These are phyloP conservation scores for Phytophthora cactorum DNA, from an alignment of 352 stramenopile genomes.

Conservation along the genomic window DNA sequence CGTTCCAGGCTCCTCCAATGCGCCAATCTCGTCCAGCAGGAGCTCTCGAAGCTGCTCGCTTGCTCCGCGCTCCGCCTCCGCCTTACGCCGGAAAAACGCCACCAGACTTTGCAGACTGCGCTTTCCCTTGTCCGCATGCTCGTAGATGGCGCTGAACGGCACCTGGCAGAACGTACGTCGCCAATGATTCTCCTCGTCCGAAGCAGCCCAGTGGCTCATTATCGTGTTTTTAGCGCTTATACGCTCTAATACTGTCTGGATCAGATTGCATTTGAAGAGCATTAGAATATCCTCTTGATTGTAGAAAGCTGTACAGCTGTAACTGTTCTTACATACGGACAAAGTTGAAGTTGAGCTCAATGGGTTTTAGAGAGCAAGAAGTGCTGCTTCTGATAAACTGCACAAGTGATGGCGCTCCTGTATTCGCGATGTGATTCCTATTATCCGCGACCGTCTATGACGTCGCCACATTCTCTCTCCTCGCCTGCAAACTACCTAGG, in stretches of 20 bases:
- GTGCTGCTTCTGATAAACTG: constrained; percentile 7
- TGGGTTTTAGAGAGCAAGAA: constrained; percentile 7
- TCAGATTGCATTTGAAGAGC: constrained; percentile 6
- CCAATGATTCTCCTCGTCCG: constrained; percentile 85
- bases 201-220: constrained; percentile 33
- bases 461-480: constrained; percentile 16
- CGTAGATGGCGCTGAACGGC: constrained; percentile 79
- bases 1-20: constrained; percentile 72
- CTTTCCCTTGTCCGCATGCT: constrained; percentile 81
- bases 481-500: constrained; percentile 41
- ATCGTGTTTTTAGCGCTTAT: constrained; percentile 3
- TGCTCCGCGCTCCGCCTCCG: constrained; percentile 59
- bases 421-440: constrained; percentile 27
- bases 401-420: constrained; percentile 14
- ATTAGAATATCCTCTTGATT: neutral
- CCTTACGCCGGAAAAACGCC: constrained; percentile 76
- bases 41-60: constrained; percentile 71
- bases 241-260: constrained; percentile 20
- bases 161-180: constrained; percentile 90
- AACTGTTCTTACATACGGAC: neutral
- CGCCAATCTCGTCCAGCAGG: constrained; percentile 53
- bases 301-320: constrained; percentile 6
- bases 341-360: constrained; percentile 24
- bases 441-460: constrained; percentile 26
- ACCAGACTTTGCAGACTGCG: constrained; percentile 74